Percentiles rank a stretch among this genome's conserved stretches.
phyloP scores from a whole-genome alignment of 192 early-diverging fungal species.

The Linnemannia hyalina region DNA sequence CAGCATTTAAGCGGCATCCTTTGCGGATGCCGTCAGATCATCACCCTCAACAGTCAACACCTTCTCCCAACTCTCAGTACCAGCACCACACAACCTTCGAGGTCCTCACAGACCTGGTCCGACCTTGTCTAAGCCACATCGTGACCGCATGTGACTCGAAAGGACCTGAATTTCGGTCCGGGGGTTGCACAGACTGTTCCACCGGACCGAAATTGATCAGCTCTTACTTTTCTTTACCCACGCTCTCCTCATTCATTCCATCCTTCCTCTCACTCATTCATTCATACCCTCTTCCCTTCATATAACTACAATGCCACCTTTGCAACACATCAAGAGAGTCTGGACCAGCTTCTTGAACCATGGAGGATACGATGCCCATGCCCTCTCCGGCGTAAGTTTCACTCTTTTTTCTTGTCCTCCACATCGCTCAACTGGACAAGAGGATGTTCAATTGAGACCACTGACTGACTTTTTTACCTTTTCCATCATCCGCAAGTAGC shows the following conservation, averaged over 20 bases:
- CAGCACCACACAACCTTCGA: too few relatives aligned
- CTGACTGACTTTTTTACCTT: not conserved
- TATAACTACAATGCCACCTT: conserved; percentile 23
- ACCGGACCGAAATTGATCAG: not conserved
- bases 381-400: conserved; percentile 38
- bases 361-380: conserved; percentile 47
- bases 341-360: conserved; percentile 43
- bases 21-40: too few relatives aligned
- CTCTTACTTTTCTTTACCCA: not conserved
- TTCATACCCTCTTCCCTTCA: not conserved
- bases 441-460: not conserved
- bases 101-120: too few relatives aligned
- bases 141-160: too few relatives aligned
- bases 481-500: conserved; percentile 14
- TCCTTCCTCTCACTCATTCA: conserved; percentile 1
- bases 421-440: not conserved
- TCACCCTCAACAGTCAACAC: too few relatives aligned
- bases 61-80: too few relatives aligned
- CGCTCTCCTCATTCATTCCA: not conserved
- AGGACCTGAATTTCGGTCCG: too few relatives aligned
- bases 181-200: too few relatives aligned
- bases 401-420: not conserved
- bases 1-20: too few relatives aligned
- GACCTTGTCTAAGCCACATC: too few relatives aligned
- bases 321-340: conserved; percentile 42